These are phyloP conservation scores for Metarhizium sp. DNA, from an alignment of 2,329 filamentous ascomycete species.

Conservation along the genomic window DNA sequence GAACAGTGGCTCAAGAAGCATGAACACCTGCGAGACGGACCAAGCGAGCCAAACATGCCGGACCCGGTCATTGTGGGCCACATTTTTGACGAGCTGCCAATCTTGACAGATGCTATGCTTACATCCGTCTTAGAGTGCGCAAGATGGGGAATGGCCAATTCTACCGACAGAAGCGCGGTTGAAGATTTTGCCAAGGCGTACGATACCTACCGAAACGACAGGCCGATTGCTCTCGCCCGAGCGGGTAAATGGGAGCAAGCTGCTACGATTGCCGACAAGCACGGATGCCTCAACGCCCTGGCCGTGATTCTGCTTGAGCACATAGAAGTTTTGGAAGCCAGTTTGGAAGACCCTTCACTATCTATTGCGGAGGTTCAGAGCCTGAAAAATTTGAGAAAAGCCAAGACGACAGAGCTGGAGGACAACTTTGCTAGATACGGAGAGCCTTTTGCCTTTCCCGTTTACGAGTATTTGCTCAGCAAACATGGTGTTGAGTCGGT, in stretches of 20 bases:
- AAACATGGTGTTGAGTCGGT: conserved; percentile 57
- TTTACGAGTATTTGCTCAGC: conserved; percentile 69
- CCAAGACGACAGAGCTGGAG: conserved; percentile 34
- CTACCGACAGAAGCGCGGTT: conserved; percentile 27
- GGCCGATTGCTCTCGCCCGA: conserved; percentile 43
- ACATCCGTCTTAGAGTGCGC: conserved; percentile 43
- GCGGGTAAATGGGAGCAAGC: conserved; percentile 49
- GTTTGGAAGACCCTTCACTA: conserved; percentile 17
- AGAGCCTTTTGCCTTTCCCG: conserved; percentile 60
- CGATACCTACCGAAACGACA: conserved; percentile 39
- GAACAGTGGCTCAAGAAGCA: conserved; percentile 45
- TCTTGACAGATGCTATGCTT: conserved; percentile 45
- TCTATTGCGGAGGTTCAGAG: conserved; percentile 18
- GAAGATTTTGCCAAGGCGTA: conserved; percentile 41
- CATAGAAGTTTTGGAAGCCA: conserved; percentile 29
- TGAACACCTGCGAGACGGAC: conserved; percentile 22
- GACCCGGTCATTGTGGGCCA: conserved; percentile 32
- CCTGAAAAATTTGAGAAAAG: conserved; percentile 25
- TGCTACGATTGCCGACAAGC: conserved; percentile 49
- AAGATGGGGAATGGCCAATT: conserved; percentile 37
- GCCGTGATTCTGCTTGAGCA: conserved; percentile 48
- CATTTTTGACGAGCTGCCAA: conserved; percentile 39
- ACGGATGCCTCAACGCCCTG: conserved; percentile 43
- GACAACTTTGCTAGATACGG: conserved; percentile 55
- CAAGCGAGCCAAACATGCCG: conserved; percentile 22